Conservation (phyloP, 495 filamentous ascomycete species). For the Xylaria telfairii region DNA sequence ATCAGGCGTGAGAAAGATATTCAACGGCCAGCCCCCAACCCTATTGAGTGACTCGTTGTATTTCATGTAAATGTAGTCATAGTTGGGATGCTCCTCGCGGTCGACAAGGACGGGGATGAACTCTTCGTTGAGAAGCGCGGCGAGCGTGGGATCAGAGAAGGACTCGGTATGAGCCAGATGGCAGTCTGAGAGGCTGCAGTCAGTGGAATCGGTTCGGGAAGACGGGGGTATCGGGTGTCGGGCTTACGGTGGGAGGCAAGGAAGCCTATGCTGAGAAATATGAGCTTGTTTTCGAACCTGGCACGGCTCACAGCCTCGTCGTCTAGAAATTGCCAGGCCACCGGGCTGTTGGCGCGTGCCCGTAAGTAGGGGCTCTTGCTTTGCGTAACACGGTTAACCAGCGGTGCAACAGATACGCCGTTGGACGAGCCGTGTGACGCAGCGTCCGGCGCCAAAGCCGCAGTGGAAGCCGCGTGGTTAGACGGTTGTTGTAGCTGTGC, state of each 20-base stretch:
- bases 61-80: conserved; percentile 98
- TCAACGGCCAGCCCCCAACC: conserved; percentile 94
- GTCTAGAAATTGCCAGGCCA: conserved; percentile 93
- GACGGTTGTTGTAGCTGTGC: conserved; percentile 41
- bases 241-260: conserved; percentile 91
- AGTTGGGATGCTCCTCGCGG: conserved; percentile 91
- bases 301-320: conserved; percentile 78
- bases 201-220: conserved; percentile 20
- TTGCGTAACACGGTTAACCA: conserved; percentile 73
- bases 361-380: conserved; percentile 87
- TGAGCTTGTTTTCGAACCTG: conserved; percentile 76
- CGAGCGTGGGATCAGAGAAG: conserved; percentile 82
- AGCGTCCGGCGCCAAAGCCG: conserved; percentile 17
- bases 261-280: conserved; percentile 96
- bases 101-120: conserved; percentile 96
- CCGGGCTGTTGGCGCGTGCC: conserved; percentile 80
- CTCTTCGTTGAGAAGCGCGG: conserved; percentile 78
- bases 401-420: conserved; percentile 31
- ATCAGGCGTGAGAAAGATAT: conserved; percentile 93
- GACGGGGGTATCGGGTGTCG: background rate
- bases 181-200: conserved; percentile 63
- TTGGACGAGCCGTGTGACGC: background rate
- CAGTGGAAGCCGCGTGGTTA: conserved; percentile 19
- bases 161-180: conserved; percentile 95
- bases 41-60: conserved; percentile 94